These are phyloP conservation scores for Kregervanrija pseudodelftensis DNA, from an alignment of 805 yeast genomes.

Conservation along the genomic window DNA sequence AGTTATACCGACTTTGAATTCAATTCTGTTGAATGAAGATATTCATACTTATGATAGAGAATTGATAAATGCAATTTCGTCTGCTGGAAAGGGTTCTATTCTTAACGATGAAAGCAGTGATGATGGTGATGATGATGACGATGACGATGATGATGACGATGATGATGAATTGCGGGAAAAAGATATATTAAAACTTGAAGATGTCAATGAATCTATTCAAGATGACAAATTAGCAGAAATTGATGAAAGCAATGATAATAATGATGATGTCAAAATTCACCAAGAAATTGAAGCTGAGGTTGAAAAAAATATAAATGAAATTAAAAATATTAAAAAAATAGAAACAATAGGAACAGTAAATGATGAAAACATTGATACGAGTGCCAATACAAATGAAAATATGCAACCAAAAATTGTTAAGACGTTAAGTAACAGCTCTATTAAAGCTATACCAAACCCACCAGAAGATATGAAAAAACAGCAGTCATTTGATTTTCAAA, in stretches of 20 bases:
- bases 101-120: constrained; percentile 6
- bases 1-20: constrained; percentile 1
- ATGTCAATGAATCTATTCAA: background rate
- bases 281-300: constrained; percentile 2
- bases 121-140: constrained; percentile 2
- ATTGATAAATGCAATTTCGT: constrained; percentile 18
- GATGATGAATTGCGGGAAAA: constrained; percentile 16
- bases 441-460: constrained; percentile 23
- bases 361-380: constrained; percentile 7
- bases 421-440: constrained; percentile 5
- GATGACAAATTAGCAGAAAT: background rate
- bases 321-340: background rate
- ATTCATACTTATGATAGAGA: constrained; percentile 6
- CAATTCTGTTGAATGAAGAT: background rate
- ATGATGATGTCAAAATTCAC: constrained; percentile 3
- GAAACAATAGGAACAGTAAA: background rate
- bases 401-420: background rate
- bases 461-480: constrained; percentile 23
- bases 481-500: constrained; percentile 71
- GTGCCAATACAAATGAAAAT: constrained; percentile 8
- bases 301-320: background rate
- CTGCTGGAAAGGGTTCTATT: background rate
- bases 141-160: constrained; percentile 12
- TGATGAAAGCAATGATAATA: background rate
- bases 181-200: background rate